Evolutionary conservation across 2,329 filamentous ascomycete genomes (phyloP), one percentile per base, ranked within the genome.

Genomic region (Thermomyces lanuginosus): DNA sequence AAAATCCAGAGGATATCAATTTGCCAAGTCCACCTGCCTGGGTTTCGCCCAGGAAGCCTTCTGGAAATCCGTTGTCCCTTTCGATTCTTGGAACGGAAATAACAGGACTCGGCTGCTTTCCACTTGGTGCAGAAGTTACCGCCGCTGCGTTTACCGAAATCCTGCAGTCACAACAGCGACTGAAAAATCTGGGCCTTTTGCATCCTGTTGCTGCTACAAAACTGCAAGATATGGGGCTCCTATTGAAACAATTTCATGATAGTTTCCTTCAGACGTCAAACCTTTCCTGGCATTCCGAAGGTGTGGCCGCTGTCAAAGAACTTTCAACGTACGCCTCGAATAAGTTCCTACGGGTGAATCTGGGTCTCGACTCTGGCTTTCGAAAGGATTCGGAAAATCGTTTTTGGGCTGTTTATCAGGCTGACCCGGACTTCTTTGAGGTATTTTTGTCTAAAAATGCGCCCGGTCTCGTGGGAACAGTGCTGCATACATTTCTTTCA

Each of bases 401-500:
- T 6, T 56, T 59, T 30, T 58, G 55, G 54, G 48, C 46, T 11
- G 51, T 59, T 6, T 56, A 52, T 23, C 42, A 53, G 22, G 36
- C 46, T 21, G 48, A 52, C 16, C 28, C 35, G 2, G 47, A 52
- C 9, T 45, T 42, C 3, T 34, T 50, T 4, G 49, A 56, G 21
- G 48, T 56, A 9, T 63, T 51, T 24, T 43, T 58, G 8, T 63
- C 59, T 4, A 53, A 55, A 24, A 58, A 57, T 20, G 51, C 50
- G 2, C 45, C 48, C n/a, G 58, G 58, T 24, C 34, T 60, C 5
- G 41, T 46, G 11, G 50, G 55, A 9, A 56, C 55, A 5, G 39
- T 62, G 3, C 32, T 63, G 6, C 60, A 63, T 31, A 60, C 58
- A 2, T 63, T 55, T 32, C 39, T 61, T 4, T 60, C 58, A 1